Conservation (phyloP, 495 filamentous ascomycete species). For the Xylona heveae region DNA sequence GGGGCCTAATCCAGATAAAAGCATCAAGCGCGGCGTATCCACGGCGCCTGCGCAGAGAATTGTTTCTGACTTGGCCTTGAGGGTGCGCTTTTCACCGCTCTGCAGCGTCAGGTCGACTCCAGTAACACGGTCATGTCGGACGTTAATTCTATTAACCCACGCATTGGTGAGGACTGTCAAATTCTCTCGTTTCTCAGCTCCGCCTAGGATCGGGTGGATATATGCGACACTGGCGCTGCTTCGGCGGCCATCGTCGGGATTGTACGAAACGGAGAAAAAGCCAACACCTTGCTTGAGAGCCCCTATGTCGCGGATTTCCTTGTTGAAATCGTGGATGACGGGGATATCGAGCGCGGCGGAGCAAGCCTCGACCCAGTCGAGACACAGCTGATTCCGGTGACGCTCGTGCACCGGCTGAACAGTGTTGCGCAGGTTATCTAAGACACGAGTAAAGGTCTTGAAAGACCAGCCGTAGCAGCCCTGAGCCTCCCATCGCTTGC, state of each 20-base stretch:
- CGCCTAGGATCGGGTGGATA: slow-evolving; percentile 63
- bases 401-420: slow-evolving; percentile 57
- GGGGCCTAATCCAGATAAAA: slow-evolving; percentile 62
- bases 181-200: slow-evolving; percentile 54
- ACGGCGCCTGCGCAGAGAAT: slow-evolving; percentile 62
- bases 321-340: slow-evolving; percentile 61
- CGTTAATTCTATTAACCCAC: slow-evolving; percentile 58
- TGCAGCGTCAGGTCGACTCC: slow-evolving; percentile 46
- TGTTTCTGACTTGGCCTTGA: slow-evolving; percentile 45
- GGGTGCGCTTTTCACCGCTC: slow-evolving; percentile 33
- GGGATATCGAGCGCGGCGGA: slow-evolving; percentile 52
- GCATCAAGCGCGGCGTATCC: slow-evolving; percentile 50
- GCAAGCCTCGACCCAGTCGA: slow-evolving; percentile 63
- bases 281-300: slow-evolving; percentile 50
- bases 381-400: slow-evolving; percentile 64
- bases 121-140: slow-evolving; percentile 36
- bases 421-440: slow-evolving; percentile 58
- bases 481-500: slow-evolving; percentile 45
- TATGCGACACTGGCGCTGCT: slow-evolving; percentile 71
- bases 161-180: slow-evolving; percentile 60
- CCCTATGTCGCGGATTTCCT: slow-evolving; percentile 44
- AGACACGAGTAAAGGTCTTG: slow-evolving; percentile 48
- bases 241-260: slow-evolving; percentile 55
- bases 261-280: slow-evolving; percentile 71
- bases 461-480: slow-evolving; percentile 65